Base-by-base conservation (phyloP, 495 filamentous ascomycete species). In the Coniosporium apollinis region DNA sequence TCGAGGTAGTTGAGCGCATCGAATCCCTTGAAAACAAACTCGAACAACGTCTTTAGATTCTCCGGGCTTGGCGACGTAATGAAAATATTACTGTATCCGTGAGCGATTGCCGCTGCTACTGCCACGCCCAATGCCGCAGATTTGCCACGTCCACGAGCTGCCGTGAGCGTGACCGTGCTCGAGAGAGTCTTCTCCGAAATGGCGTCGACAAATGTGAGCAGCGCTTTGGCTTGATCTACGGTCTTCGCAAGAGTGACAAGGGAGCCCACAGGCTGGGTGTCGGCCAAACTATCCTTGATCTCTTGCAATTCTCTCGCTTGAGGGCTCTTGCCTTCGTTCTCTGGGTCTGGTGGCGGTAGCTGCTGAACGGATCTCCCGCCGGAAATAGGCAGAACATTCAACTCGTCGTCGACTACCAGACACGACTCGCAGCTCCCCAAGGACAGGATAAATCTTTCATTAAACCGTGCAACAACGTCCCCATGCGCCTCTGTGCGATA, bases 31-130 rank as follows among this genome's bases (percentile, higher is more conserved):
- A 99, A 99, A 1, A 96, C 71, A 43, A 99, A 99, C 48, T 96
- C 84, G 53, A 99, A 99, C 15, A 96, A 62, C 0, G 91, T 96
- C 60, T 96, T 96, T 61, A 99, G 66, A 58, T 96, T 99, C 62
- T 96, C 91, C 1, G 91, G 91, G 43, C 82, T 93, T 11, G 91
- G 91, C 16, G 91, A 99, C 2, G 91, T 99, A 51, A 99, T 93
- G 63, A 99, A 99, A 47, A 99, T 91, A 53, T 99, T 99, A 60
- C 82, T 92, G 51, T 99, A 99, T 14, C 91, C 91, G 49, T 94
- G 81, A 0, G 87, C 86, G 37, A 96, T 67, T 10, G 91, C 91
- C 6, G 91, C 84, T 25, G 91, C 85, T 39, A 99, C 80, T 11
- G 91, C 82, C 36, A 99, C 72, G 50, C 91, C 91, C 43, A 96